Base-by-base conservation (phyloP, 192 early-diverging fungal genomes). In the Backusella morwellensis region DNA sequence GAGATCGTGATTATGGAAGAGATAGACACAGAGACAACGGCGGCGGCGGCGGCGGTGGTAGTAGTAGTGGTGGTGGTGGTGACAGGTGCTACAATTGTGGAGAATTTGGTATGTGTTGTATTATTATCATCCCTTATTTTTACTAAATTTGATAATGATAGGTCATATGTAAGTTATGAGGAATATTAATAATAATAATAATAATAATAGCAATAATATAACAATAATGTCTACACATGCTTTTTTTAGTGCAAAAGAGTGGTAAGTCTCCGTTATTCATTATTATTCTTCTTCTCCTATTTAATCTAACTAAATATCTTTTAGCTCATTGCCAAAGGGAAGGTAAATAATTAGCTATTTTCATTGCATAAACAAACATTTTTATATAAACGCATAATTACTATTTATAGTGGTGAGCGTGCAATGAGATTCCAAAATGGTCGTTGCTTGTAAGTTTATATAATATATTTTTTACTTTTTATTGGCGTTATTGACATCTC, bases 41-140 rank as follows among this genome's bases (percentile, higher is more conserved):
- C 54, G 38, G 29, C 7, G n/a, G 40, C 12, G 26, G 21, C 4
- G 47, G 50, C 35, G 76, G 78, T 35, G 34, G 76, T 23, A 75
- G 80, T 66, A 72, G 77, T 63, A 75, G 77, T 68, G 75, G 80
- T 74, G 80, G 35, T 14, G n/a, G 19, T 26, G 35, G 52, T 67
- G 81, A 82, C 26, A 66, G 77, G 17, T 82, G 81, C 54, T 82
- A 82, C 59, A 82, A 82, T 70, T 82, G 81, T 70, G 81, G 81
- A 11, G 72, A 82, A 41, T 63, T 63, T 29, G 81, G 81, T 72
- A 68, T 78, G 66, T 44, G 9, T 50, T 14, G 47, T 34, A 36
- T 12, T 35, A 6, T 34, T 23, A 8, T 0, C 69, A 21, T 23
- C 29, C 17, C 0, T 42, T 59, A 29, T 63, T n/a, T 70, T 68